These are phyloP conservation scores for Marsdenia floribunda DNA, from an alignment of 257 asterid genomes.

Conservation along the genomic window DNA sequence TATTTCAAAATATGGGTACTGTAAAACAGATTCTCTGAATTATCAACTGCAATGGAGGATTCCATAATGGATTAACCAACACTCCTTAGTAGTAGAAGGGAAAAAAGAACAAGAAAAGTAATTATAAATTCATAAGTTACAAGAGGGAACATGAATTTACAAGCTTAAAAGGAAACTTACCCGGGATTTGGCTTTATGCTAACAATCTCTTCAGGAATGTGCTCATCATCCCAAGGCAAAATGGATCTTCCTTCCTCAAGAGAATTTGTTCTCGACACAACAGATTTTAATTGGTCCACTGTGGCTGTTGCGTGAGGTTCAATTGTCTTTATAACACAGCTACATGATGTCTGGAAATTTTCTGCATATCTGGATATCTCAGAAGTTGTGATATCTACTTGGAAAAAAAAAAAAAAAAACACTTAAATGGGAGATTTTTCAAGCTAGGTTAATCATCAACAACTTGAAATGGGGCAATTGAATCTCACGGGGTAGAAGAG, in stretches of 20 bases:
- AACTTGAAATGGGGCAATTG: conserved; percentile 1
- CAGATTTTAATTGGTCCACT: conserved; percentile 60
- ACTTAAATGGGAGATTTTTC: conserved; percentile 8
- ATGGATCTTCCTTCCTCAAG: conserved; percentile 53
- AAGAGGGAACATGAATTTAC: neutral
- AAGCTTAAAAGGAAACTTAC: conserved; percentile 27
- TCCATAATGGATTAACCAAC: neutral
- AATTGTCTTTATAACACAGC: conserved; percentile 85
- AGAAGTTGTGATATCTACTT: conserved; percentile 62
- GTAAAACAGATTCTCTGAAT: neutral
- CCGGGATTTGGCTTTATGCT: conserved; percentile 70
- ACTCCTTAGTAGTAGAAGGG: neutral
- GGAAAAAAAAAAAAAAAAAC: conserved; percentile 18
- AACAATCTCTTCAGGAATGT: conserved; percentile 82
- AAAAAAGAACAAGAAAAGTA: neutral
- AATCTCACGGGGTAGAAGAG: conserved; percentile 80
- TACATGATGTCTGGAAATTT: conserved; percentile 57
- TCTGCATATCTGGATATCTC: conserved; percentile 83
- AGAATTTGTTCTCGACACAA: conserved; percentile 60
- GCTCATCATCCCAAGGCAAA: conserved; percentile 82
- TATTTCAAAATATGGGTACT: neutral
- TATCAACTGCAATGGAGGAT: neutral
- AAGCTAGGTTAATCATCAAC: neutral
- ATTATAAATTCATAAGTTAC: neutral
- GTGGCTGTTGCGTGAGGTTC: conserved; percentile 79